Evolutionary conservation across 2,329 filamentous ascomycete genomes (phyloP).

Genomic region (Ceratocystis destructans): DNA sequence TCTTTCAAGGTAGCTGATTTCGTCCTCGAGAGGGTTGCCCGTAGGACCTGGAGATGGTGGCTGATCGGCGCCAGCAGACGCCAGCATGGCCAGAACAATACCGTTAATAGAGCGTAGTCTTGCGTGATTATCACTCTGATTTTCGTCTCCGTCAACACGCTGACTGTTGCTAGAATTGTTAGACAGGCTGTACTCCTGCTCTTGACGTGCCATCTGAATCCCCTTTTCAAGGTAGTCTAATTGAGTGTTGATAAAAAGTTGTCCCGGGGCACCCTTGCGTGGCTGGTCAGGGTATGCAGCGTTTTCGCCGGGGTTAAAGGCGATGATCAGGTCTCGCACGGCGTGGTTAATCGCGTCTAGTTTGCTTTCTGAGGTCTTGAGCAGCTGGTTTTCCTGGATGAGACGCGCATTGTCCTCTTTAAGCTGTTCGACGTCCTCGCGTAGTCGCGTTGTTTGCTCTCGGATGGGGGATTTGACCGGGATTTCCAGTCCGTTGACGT

Average conservation of each 20-base stretch:
- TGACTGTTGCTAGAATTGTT: not conserved
- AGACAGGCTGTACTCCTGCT: conserved; percentile 33
- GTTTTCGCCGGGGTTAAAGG: conserved; percentile 44
- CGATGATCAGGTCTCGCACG: conserved; percentile 52
- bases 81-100: conserved; percentile 47
- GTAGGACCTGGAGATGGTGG: conserved; percentile 45
- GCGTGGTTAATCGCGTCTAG: conserved; percentile 55
- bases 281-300: conserved; percentile 29
- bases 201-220: conserved; percentile 45
- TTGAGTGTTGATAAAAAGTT: conserved; percentile 39
- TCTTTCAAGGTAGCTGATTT: conserved; percentile 54
- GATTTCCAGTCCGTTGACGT: conserved; percentile 39
- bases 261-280: conserved; percentile 27
- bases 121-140: conserved; percentile 33
- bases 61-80: conserved; percentile 34
- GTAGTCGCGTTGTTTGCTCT: conserved; percentile 39
- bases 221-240: conserved; percentile 59
- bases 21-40: conserved; percentile 47
- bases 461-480: conserved; percentile 44
- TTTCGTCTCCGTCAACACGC: conserved; percentile 9
- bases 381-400: conserved; percentile 33
- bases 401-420: conserved; percentile 34
- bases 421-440: conserved; percentile 34
- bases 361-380: conserved; percentile 49
- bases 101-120: conserved; percentile 50